Conservation (phyloP, 2,329 filamentous ascomycete species). For the Colletotrichum camelliae region DNA sequence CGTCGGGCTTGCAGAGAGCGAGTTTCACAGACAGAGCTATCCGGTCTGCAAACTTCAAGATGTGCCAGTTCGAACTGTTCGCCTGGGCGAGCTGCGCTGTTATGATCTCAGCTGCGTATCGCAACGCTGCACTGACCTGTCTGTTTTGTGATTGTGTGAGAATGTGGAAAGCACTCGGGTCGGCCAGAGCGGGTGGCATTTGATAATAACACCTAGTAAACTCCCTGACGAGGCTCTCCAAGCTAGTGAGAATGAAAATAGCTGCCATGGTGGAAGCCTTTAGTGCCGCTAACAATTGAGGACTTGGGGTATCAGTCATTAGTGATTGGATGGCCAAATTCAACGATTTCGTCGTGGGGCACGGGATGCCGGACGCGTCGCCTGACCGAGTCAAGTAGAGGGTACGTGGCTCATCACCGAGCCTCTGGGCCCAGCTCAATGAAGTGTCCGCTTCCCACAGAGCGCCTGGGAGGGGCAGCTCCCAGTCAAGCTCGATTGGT, state of each 20-base stretch:
- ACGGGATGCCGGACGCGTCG: conserved; percentile 20
- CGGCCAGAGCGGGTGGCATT: conserved; percentile 32
- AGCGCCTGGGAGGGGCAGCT: conserved; percentile 30
- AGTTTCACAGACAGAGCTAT: conserved; percentile 31
- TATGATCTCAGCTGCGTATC: conserved; percentile 25
- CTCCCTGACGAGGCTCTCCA: conserved; percentile 33
- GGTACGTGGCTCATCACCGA: conserved; percentile 24
- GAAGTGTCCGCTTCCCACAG: conserved; percentile 36
- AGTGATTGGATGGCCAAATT: conserved; percentile 35
- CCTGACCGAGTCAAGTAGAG: conserved; percentile 10
- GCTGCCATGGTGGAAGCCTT: conserved; percentile 30
- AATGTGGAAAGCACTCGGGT: conserved; percentile 37
- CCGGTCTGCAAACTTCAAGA: conserved; percentile 32
- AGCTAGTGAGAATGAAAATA: conserved; percentile 31
- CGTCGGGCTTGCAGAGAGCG: conserved; percentile 35
- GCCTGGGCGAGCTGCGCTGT: conserved; percentile 1
- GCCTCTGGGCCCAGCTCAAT: conserved; percentile 28
- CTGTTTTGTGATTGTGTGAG: conserved; percentile 36
- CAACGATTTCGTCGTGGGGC: conserved; percentile 29
- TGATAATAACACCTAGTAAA: conserved; percentile 40
- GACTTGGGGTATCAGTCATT: conserved; percentile 31
- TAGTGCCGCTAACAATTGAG: conserved; percentile 27
- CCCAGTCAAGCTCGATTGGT: conserved; percentile 37
- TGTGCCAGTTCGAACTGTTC: conserved; percentile 20
- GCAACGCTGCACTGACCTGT: conserved; percentile 29